Evolutionary conservation across 768 basidiomycete species (phyloP).

Genomic region (Leucosporidium scottii): DNA sequence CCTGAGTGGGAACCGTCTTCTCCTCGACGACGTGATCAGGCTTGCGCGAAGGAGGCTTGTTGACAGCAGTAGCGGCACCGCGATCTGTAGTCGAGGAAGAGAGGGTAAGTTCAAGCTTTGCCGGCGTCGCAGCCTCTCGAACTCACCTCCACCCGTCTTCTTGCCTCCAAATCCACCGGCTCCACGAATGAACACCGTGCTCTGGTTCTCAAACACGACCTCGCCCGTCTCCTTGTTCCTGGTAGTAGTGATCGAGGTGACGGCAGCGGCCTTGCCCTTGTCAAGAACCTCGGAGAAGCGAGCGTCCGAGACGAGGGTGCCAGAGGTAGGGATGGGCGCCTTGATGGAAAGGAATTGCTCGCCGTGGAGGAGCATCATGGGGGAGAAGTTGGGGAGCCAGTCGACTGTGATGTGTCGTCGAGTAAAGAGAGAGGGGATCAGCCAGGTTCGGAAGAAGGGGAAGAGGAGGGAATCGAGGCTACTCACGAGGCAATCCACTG

Average conservation of each 20-base stretch:
- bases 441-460: background rate
- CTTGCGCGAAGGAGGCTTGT: constrained; percentile 67
- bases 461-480: background rate
- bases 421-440: background rate
- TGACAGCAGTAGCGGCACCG: constrained; percentile 75
- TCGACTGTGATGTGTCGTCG: constrained; percentile 48
- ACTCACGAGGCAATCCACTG: constrained; percentile 48
- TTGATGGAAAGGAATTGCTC: constrained; percentile 91
- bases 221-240: constrained; percentile 70
- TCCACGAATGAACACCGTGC: constrained; percentile 84
- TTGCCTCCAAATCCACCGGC: constrained; percentile 95
- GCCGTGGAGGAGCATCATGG: constrained; percentile 92
- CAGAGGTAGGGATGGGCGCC: constrained; percentile 71
- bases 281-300: constrained; percentile 53
- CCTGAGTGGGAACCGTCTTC: constrained; percentile 71
- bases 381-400: constrained; percentile 92
- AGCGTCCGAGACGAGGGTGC: constrained; percentile 65
- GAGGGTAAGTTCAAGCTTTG: background rate
- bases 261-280: constrained; percentile 77
- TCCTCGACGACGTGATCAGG: constrained; percentile 86
- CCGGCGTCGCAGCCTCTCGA: background rate
- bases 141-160: constrained; percentile 66
- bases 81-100: constrained; percentile 55
- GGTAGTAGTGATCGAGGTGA: constrained; percentile 70
- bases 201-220: constrained; percentile 83